These are phyloP conservation scores for Umbelopsis sp. DNA, from an alignment of 371 early-diverging fungal genomes.

Conservation along the genomic window DNA sequence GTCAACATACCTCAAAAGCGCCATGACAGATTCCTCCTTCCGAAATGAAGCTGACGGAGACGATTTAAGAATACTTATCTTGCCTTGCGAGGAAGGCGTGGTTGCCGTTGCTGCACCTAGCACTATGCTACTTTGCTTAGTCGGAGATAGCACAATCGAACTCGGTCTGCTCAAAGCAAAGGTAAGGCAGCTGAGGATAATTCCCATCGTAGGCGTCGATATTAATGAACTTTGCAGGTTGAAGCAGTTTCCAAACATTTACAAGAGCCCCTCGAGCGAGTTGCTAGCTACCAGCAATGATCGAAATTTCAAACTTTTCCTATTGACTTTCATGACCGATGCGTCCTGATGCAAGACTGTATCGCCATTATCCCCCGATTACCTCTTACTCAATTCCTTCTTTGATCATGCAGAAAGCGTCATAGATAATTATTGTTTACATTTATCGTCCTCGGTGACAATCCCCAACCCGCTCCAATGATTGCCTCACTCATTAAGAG, in stretches of 20 bases:
- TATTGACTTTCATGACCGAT: not conserved
- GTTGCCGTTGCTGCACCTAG: slow-evolving; percentile 64
- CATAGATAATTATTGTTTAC: not conserved
- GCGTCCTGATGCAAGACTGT: not conserved
- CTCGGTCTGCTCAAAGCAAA: slow-evolving; percentile 75
- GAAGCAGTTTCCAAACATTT: slow-evolving; percentile 62
- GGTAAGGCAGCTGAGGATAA: slow-evolving; percentile 30
- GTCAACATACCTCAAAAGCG: slow-evolving; percentile 72
- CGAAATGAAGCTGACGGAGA: slow-evolving; percentile 27
- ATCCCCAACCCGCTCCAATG: not conserved
- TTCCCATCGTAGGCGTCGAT: not conserved
- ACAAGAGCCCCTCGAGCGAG: slow-evolving; percentile 59
- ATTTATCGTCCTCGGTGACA: not conserved
- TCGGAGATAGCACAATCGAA: slow-evolving; percentile 63
- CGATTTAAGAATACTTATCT: slow-evolving; percentile 56
- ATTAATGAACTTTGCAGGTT: slow-evolving; percentile 25
- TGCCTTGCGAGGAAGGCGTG: slow-evolving; percentile 74
- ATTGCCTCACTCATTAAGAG: too few species aligned
- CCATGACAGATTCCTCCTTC: slow-evolving; percentile 24
- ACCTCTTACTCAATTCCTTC: not conserved
- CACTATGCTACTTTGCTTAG: slow-evolving; percentile 74
- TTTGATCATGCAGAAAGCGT: not conserved
- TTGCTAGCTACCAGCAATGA: slow-evolving; percentile 46
- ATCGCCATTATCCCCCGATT: not conserved
- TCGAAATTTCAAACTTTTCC: not conserved